Base-by-base conservation (phyloP, 192 early-diverging fungal species). In the Coemansia sp. region DNA sequence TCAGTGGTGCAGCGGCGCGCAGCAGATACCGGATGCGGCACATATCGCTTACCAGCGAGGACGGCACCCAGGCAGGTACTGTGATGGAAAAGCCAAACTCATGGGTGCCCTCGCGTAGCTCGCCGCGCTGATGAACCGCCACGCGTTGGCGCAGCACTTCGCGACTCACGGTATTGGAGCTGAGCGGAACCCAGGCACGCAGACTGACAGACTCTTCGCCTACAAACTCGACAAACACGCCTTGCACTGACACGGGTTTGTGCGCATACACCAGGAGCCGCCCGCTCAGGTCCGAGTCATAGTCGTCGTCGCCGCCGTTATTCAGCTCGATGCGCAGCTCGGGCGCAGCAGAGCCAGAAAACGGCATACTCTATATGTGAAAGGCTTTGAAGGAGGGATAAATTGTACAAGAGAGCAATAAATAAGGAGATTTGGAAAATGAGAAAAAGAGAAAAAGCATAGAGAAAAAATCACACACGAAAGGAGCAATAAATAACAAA, bases 1-100 rank as follows among this genome's bases (percentile, higher is more conserved):
- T 22, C 23, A 48, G 62, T 47, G 64, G 62, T 1, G 65, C 59
- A 2, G 47, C 58, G 0, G 38, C 68, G 0, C 69, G 64, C 45
- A 77, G 40, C 1, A 64, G 38, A 31, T 77, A 77, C n/a, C 69
- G 64, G 33, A 79, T 73, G 13, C 60, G 50, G n/a, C 70, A 69
- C 56, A 64, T 29, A 15, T 79, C 76, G 36, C 64, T 41, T n/a
- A 63, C 67, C 63, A 79, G 29, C 37, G 70, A 50, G 50, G 76
- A 74, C 33, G 71, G 77, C 40, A 70, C 64, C 77, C 71, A 74
- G 34, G 53, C 20, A 17, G 77, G 77, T 42, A 79, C 61, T 0
- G 8, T 20, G 29, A 79, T 52, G 7, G 23, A 8, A 30, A 79
- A 79, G 5, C 36, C 38, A 45, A 61, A 79, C 33, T 28, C 44